Conservation (phyloP, 805 yeast species). For the Candida lessepsii region DNA sequence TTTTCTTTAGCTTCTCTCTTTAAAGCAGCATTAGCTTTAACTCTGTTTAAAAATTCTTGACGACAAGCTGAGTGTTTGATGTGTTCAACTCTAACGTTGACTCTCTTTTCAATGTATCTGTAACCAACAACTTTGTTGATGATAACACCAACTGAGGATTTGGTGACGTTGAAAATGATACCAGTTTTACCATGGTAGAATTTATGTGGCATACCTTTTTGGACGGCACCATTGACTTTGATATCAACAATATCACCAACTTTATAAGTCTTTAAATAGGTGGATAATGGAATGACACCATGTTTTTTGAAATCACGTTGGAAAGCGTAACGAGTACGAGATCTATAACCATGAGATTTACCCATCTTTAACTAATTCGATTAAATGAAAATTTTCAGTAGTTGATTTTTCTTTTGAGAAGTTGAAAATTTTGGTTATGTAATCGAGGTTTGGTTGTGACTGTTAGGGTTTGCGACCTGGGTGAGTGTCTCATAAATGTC, state of each 20-base stretch:
- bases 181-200: slow-evolving; percentile 99
- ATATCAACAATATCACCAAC: slow-evolving; percentile 99
- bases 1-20: slow-evolving; percentile 91
- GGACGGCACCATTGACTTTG: slow-evolving; percentile 98
- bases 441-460: background rate
- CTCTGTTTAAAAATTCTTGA: slow-evolving; percentile 98
- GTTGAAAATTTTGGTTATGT: background rate
- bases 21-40: slow-evolving; percentile 92
- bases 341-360: slow-evolving; percentile 89
- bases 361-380: slow-evolving; percentile 7
- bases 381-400: slow-evolving; percentile 7
- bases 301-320: slow-evolving; percentile 99
- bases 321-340: slow-evolving; percentile 99
- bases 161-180: slow-evolving; percentile 98
- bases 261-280: slow-evolving; percentile 96
- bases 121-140: slow-evolving; percentile 97
- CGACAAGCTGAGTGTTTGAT: slow-evolving; percentile 99
- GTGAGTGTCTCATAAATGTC: too few species aligned
- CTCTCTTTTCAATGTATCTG: slow-evolving; percentile 99
- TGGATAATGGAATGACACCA: slow-evolving; percentile 91
- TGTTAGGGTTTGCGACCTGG: background rate
- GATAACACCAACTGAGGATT: slow-evolving; percentile 96
- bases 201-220: slow-evolving; percentile 99
- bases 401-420: slow-evolving; percentile 1
- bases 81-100: slow-evolving; percentile 98